phyloP scores from a whole-genome alignment of 306 rosid species.

The Medicago ruthenica region DNA sequence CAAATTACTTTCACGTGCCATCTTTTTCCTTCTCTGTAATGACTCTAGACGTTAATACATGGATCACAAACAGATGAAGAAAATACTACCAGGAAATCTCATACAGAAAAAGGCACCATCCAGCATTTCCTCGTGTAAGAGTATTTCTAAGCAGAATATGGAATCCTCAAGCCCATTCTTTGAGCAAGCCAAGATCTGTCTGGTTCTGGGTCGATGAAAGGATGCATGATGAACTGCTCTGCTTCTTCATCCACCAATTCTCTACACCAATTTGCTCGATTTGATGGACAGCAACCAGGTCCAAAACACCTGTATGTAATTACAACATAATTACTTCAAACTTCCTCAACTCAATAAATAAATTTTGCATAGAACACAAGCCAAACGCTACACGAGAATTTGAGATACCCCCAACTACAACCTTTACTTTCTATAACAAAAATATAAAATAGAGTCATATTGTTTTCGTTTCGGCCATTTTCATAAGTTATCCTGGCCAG shows the following conservation, averaged over 20 bases:
- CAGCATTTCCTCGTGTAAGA: slow-evolving; percentile 25
- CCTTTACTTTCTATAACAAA: no score
- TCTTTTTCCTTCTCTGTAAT: no score
- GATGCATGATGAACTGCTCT: slow-evolving; percentile 75
- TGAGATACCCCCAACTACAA: not conserved
- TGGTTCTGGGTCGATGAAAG: slow-evolving; percentile 77
- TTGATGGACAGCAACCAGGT: slow-evolving; percentile 77
- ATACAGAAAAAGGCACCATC: no score
- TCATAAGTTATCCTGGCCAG: no score
- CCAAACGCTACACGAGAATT: not conserved
- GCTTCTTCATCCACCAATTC: slow-evolving; percentile 89
- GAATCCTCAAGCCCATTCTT: slow-evolving; percentile 83
- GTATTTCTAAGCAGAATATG: slow-evolving; percentile 70
- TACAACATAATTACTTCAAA: slow-evolving; percentile 27
- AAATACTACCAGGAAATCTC: no score
- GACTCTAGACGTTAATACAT: no score
- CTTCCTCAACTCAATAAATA: slow-evolving; percentile 19
- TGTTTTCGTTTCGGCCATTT: no score
- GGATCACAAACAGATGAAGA: no score
- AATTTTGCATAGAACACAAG: slow-evolving; percentile 1
- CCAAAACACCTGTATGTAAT: slow-evolving; percentile 76
- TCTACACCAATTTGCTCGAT: slow-evolving; percentile 83
- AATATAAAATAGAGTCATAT: no score
- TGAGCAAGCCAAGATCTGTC: slow-evolving; percentile 92
- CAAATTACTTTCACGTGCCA: no score